These are phyloP conservation scores for Acanthamoeba quina DNA, from an alignment of 208 protist species.

Conservation along the genomic window DNA sequence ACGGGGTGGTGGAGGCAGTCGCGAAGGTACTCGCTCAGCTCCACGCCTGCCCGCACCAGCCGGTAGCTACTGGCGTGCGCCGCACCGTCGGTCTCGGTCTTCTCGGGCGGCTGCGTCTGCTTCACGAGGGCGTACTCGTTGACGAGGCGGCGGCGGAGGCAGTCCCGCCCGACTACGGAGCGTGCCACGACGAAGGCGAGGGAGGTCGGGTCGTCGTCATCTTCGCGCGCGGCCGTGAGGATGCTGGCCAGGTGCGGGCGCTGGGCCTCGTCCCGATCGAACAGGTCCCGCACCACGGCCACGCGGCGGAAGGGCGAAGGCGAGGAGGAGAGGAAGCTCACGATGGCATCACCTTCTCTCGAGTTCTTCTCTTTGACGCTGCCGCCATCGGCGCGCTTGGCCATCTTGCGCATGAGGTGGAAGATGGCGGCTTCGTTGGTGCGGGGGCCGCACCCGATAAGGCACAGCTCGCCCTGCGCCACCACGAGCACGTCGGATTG, in stretches of 20 bases:
- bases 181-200: constrained; percentile 13
- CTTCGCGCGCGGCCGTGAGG: constrained; percentile 1
- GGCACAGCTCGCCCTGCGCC: neutral
- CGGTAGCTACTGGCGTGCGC: neutral
- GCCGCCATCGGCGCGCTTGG: neutral
- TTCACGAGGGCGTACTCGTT: constrained; percentile 73
- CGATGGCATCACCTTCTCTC: neutral
- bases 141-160: constrained; percentile 62
- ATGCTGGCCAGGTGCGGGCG: constrained; percentile 8
- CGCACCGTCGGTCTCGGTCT: neutral
- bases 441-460: constrained; percentile 1
- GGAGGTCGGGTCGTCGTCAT: neutral
- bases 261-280: constrained; percentile 24
- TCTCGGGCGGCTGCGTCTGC: neutral
- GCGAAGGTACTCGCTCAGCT: constrained; percentile 61
- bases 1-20: constrained; percentile 63
- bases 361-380: neutral
- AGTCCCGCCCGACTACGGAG: constrained; percentile 8
- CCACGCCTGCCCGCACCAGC: neutral
- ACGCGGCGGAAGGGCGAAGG: constrained; percentile 4
- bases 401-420: neutral
- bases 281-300: constrained; percentile 68
- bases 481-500: constrained; percentile 8
- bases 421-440: constrained; percentile 45
- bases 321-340: neutral